Evolutionary conservation across 2,329 filamentous ascomycete genomes (phyloP).

Genomic region (Hypoxylon sp.): DNA sequence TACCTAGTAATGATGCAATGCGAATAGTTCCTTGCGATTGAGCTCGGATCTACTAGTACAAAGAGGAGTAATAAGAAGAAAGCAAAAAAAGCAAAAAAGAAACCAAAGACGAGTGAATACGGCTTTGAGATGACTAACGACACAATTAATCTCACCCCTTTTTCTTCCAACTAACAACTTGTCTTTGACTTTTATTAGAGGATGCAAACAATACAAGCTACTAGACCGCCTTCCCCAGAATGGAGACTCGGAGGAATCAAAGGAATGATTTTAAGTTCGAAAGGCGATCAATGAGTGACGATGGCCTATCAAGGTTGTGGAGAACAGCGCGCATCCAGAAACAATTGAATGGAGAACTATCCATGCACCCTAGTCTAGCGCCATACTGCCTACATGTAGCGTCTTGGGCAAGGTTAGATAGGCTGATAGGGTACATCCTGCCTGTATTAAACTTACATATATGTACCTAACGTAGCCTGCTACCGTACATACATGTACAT

Average conservation of each 20-base stretch:
- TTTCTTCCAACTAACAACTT: constrained; percentile 11
- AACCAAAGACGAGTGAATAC: constrained; percentile 3
- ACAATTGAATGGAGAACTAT: constrained; percentile 25
- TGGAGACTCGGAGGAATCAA: constrained; percentile 38
- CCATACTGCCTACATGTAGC: constrained; percentile 22
- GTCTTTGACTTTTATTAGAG: constrained; percentile 11
- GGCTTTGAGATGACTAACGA: constrained; percentile 19
- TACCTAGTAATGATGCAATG: constrained; percentile 43
- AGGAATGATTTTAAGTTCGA: constrained; percentile 37
- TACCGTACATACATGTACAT: too few relatives aligned
- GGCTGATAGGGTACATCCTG: not conserved
- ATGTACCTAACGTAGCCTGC: too few relatives aligned
- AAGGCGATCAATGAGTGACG: constrained; percentile 36
- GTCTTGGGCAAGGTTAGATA: not conserved
- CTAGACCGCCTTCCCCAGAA: constrained; percentile 42
- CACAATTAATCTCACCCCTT: constrained; percentile 8
- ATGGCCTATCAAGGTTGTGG: constrained; percentile 36
- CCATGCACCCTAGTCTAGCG: constrained; percentile 21
- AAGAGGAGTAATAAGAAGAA: constrained; percentile 10
- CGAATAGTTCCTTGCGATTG: constrained; percentile 42
- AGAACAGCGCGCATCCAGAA: constrained; percentile 28
- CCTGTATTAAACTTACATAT: too few relatives aligned
- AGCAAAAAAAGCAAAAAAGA: constrained; percentile 10
- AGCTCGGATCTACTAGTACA: constrained; percentile 32
- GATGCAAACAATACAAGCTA: constrained; percentile 34